These are phyloP conservation scores for Yarrowia sp. DNA, from an alignment of 805 yeast species.

Conservation along the genomic window DNA sequence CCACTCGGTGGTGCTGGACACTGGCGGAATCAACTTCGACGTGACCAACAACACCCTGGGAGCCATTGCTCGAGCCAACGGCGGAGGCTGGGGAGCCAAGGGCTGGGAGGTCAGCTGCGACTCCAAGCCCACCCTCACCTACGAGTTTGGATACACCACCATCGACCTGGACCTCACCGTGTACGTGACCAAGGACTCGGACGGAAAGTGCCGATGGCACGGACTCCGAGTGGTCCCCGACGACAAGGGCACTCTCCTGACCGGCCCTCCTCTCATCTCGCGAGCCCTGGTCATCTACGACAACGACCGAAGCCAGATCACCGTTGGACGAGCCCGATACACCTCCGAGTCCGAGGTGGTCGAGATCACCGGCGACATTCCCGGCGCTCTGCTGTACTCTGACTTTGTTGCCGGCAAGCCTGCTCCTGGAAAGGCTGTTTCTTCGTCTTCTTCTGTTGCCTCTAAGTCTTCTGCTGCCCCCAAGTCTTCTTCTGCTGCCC, in stretches of 20 bases:
- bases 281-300: slow-evolving; percentile 13
- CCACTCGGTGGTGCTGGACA: not conserved
- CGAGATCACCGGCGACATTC: not conserved
- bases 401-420: not conserved
- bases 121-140: slow-evolving; percentile 3
- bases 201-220: not conserved
- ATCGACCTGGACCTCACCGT: not conserved
- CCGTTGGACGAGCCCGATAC: not conserved
- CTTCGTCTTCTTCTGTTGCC: too few species aligned
- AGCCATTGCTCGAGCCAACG: not conserved
- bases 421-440: too few species aligned
- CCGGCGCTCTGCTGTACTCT: not conserved
- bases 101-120: not conserved
- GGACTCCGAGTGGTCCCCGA: not conserved
- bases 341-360: not conserved
- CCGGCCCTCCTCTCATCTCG: slow-evolving; percentile 9
- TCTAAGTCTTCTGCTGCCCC: too few species aligned
- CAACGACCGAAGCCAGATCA: not conserved
- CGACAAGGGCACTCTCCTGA: not conserved
- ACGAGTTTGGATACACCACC: slow-evolving; percentile 12
- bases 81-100: not conserved
- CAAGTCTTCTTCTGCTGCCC: too few species aligned
- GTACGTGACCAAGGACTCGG: not conserved
- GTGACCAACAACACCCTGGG: slow-evolving; percentile 8
- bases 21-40: not conserved